Evolutionary conservation across 352 stramenopile species (phyloP).

Genomic region (Phytophthora vignae): DNA sequence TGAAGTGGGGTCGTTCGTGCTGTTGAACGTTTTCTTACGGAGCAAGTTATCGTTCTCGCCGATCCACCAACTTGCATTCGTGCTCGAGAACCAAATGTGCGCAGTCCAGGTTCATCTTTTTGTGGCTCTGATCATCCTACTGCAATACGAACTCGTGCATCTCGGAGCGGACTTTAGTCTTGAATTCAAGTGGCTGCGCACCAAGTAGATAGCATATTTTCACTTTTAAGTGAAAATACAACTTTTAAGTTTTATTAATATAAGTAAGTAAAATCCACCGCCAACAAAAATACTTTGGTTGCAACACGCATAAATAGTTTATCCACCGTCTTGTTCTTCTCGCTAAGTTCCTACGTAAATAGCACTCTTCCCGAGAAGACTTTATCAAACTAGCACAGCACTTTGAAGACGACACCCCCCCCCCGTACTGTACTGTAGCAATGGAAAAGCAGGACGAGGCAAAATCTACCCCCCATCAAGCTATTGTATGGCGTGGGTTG

Average conservation of each 20-base stretch:
- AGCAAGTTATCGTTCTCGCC: conserved; percentile 39
- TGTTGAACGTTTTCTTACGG: conserved; percentile 27
- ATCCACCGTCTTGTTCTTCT: no score
- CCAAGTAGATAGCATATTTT: neutral
- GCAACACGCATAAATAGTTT: no score
- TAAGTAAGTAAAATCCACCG: no score
- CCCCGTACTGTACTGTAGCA: neutral
- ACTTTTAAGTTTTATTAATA: no score
- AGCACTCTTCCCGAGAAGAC: no score
- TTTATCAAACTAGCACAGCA: neutral
- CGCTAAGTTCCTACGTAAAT: no score
- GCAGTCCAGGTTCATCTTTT: conserved; percentile 19
- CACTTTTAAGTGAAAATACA: no score
- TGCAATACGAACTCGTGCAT: conserved; percentile 23
- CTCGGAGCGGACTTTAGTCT: neutral
- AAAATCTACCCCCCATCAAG: neutral
- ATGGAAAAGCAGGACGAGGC: neutral
- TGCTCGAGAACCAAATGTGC: conserved; percentile 41
- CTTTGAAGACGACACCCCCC: no score
- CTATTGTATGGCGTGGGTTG: neutral
- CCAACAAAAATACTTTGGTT: no score
- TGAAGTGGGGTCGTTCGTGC: conserved; percentile 38
- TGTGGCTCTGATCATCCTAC: neutral
- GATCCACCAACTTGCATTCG: conserved; percentile 42
- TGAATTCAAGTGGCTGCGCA: neutral